Evolutionary conservation across 148 eudicot species (phyloP), one percentile per base, ranked within the genome.

Genomic region (Rhododendron mucronatum): DNA sequence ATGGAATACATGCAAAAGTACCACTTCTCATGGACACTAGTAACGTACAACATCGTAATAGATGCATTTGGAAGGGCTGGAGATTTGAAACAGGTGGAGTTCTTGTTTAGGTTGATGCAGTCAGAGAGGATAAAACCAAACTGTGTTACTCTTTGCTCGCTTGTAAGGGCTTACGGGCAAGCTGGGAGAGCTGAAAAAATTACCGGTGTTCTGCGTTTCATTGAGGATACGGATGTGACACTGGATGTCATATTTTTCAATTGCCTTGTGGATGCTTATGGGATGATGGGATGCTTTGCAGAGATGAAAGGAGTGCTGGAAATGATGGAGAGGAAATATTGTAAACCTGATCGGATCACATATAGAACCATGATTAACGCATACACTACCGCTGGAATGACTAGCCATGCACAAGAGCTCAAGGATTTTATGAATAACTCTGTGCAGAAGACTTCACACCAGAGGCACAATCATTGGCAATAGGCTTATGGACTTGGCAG

Each of bases 1-100:
- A 95, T 96, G 98, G 94, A 94, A 84, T 95, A 91, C 92, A 96
- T 96, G 99, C 98, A 95, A 86, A 93, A 88, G 79, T 95, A 94
- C 89, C 98, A 93, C 92, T 93, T 90, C 89, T 88, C 96, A 1
- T 96, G 99, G 99, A 92, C 98, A 30, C 82, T 93, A 3, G 93
- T 95, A 21, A 96, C 99, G 20, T 96, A 95, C 89, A 96, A 96
- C 76, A 93, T 95, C 8, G 93, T 96, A 33, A 94, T 96, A 73
- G 99, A 96, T 53, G 99, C 99, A 69, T 95, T 95, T 86, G 95
- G 94, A 44, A 92, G 90, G 82, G 98, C 96, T 9, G 95, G 96
- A 65, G 96, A 95, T 90, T 78, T 92, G 73, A 94, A 91, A 71
- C 96, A 94, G 88, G 92, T 95, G 98, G 96, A 95, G 78, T 95